Percentiles rank a stretch among this genome's conserved stretches.
Conservation (phyloP, 306 rosid species). For the Trichosanthes truncata region DNA sequence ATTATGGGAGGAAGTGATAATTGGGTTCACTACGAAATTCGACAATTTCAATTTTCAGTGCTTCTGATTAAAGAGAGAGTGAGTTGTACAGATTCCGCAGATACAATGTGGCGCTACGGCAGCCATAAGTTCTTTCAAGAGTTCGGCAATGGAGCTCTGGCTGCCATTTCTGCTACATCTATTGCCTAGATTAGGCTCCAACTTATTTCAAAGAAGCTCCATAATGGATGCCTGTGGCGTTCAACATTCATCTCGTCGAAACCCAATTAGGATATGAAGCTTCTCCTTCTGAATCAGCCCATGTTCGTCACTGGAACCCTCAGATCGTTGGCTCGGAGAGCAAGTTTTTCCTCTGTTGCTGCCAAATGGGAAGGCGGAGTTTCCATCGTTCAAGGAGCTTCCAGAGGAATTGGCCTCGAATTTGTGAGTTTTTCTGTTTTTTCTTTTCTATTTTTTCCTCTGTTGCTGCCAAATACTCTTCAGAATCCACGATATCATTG, state of each 20-base stretch:
- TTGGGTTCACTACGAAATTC: background rate
- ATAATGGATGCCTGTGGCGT: background rate
- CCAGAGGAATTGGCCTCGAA: slow-evolving; percentile 49
- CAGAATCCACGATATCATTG: background rate
- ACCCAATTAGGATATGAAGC: background rate
- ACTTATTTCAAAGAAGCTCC: background rate
- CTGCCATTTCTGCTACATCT: background rate
- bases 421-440: slow-evolving; percentile 26
- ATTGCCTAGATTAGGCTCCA: background rate
- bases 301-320: slow-evolving; percentile 12
- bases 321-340: slow-evolving; percentile 8
- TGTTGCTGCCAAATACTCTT: background rate
- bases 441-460: background rate
- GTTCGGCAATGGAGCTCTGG: background rate
- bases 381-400: slow-evolving; percentile 51
- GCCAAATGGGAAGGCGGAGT: slow-evolving; percentile 40
- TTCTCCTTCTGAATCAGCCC: slow-evolving; percentile 14
- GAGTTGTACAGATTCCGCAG: background rate
- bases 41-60: background rate
- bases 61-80: background rate
- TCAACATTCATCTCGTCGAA: background rate
- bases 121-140: background rate
- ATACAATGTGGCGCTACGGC: background rate
- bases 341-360: slow-evolving; percentile 23
- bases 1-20: background rate